Base-by-base conservation (phyloP, 2,329 filamentous ascomycete species). In the Penicillium sp. region DNA sequence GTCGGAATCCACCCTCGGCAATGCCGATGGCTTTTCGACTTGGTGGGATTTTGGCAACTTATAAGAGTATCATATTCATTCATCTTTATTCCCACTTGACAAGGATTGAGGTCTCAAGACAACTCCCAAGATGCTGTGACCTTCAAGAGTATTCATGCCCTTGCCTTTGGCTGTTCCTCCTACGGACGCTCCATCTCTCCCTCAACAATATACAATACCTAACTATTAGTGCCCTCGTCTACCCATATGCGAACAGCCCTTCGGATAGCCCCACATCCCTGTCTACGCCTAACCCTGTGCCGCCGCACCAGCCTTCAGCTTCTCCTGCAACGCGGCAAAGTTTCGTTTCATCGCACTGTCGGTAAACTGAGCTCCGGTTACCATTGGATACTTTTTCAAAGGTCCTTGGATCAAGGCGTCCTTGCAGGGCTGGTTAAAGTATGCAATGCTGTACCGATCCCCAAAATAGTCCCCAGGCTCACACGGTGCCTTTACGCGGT, bases 361-460 rank as follows among this genome's bases (percentile, higher is more conserved):
- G 13, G 81, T 87, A 60, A 88, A 87, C 66, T 87, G 77, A 49
- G 79, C 79, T 2, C 84, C 85, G 0, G 83, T 87, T 13, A 87
- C 77, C 52, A 78, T 66, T 2, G 83, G 80, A 69, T 87, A 88
- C 70, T 87, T 88, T 71, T 83, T 83, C 67, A 71, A 45, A 2
- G 83, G 84, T 0, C 85, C 86, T 64, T 87, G 84, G 34, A 87
- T 85, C 58, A 76, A 65, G 9, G 79, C 79, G 67, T 85, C 81
- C 51, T 77, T 80, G 66, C 80, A 81, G 0, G 85, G 84, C 71
- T 87, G 85, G 60, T 87, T 87, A 70, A 87, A 87, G 62, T 82
- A 88, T 7, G 85, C 85, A 66, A 88, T 84, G 66, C 83, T 86
- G 67, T 86, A 88, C 37, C 85, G 77, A 60, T 82, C 79, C 5